These are phyloP conservation scores for Kwoniella sp. DNA, from an alignment of 768 basidiomycete genomes.

Conservation along the genomic window DNA sequence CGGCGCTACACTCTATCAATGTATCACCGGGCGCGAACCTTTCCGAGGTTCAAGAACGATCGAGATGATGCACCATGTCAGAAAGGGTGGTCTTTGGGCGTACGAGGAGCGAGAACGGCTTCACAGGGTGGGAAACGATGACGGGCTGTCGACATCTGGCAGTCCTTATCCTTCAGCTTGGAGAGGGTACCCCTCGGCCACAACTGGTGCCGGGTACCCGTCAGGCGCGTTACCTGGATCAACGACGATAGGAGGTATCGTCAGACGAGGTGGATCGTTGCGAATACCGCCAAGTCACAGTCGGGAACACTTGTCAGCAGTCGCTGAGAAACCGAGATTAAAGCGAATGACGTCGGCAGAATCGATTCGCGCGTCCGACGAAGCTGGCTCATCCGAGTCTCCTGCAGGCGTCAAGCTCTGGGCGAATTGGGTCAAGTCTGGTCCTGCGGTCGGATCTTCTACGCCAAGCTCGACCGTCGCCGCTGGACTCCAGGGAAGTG, in stretches of 20 bases:
- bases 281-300: conserved; percentile 25
- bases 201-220: conserved; percentile 15
- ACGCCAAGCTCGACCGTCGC: conserved; percentile 1
- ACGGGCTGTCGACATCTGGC: conserved; percentile 20
- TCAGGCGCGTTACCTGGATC: not conserved
- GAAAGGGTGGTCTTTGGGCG: conserved; percentile 56
- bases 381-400: conserved; percentile 23
- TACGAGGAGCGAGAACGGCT: conserved; percentile 56
- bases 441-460: conserved; percentile 3
- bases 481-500: not conserved
- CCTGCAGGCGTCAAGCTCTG: conserved; percentile 37
- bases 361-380: conserved; percentile 36
- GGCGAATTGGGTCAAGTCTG: conserved; percentile 32
- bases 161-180: conserved; percentile 41
- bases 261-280: conserved; percentile 42
- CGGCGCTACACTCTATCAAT: conserved; percentile 58
- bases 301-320: conserved; percentile 8
- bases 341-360: conserved; percentile 41
- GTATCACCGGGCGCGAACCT: conserved; percentile 57
- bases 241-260: conserved; percentile 18
- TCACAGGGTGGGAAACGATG: conserved; percentile 33
- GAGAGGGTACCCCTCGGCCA: conserved; percentile 18
- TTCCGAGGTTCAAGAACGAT: conserved; percentile 53
- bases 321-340: conserved; percentile 24
- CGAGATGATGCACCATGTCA: conserved; percentile 58